Percentiles rank a stretch among this genome's conserved stretches.
These are phyloP conservation scores for Sarocladium brachiariae DNA, from an alignment of 2,329 filamentous ascomycete species.

Conservation along the genomic window DNA sequence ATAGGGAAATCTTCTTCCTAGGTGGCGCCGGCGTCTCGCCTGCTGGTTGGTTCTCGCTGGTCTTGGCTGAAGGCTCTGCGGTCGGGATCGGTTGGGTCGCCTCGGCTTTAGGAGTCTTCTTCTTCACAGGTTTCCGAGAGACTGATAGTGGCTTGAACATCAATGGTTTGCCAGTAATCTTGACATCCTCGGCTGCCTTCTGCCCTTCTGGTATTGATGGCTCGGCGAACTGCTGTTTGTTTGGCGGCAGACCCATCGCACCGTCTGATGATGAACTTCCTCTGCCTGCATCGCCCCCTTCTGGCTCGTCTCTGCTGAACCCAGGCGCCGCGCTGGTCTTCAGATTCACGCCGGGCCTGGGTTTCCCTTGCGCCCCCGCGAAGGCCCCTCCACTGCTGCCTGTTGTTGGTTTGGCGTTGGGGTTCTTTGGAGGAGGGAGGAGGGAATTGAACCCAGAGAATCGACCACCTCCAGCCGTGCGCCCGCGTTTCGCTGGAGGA, in stretches of 20 bases:
- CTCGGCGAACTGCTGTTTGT: constrained; percentile 24
- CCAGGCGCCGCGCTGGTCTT: constrained; percentile 80
- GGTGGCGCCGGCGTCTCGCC: constrained; percentile 16
- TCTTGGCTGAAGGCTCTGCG: constrained; percentile 10
- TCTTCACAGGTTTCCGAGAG: constrained; percentile 65
- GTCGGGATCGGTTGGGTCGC: constrained; percentile 12
- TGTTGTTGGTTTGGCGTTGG: constrained; percentile 23
- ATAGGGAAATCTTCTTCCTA: constrained; percentile 59
- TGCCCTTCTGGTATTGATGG: constrained; percentile 49
- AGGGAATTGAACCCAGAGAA: constrained; percentile 83
- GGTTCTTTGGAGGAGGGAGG: constrained; percentile 73
- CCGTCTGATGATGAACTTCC: constrained; percentile 14
- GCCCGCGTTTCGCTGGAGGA: constrained; percentile 65
- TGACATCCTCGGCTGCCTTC: constrained; percentile 56
- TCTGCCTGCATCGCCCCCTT: constrained; percentile 16
- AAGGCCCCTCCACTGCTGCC: constrained; percentile 14
- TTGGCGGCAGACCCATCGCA: constrained; percentile 34
- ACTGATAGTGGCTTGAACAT: constrained; percentile 90
- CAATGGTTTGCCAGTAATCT: constrained; percentile 69
- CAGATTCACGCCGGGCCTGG: constrained; percentile 47
- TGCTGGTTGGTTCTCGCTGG: background rate
- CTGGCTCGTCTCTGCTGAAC: constrained; percentile 56
- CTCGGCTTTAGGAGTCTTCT: constrained; percentile 40
- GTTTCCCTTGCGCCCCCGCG: constrained; percentile 19
- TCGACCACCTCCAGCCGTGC: constrained; percentile 47